A percentile compares a stretch with the other conserved stretches of the same genome.
Evolutionary conservation across 371 early-diverging fungal genomes (phyloP).

Genomic region (Apophysomyces trapeziformis): DNA sequence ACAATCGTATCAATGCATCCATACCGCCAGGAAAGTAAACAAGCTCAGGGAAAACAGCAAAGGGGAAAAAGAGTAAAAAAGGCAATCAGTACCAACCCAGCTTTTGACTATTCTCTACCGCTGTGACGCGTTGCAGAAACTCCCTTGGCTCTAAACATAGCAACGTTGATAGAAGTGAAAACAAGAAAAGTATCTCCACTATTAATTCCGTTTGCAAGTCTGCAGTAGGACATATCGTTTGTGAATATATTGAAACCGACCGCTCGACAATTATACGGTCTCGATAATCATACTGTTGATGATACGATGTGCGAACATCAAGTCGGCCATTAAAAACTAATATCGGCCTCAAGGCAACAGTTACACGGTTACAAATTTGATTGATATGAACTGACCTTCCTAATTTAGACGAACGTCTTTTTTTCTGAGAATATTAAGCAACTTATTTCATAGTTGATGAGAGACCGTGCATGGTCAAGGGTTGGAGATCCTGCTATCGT

Average conservation of each 20-base stretch:
- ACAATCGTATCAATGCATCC: not conserved
- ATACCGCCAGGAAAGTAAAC: not conserved
- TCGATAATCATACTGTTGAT: too few species aligned
- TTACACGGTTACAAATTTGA: too few species aligned
- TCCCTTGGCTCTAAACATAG: not conserved
- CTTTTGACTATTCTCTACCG: not conserved
- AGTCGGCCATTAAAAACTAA: too few species aligned
- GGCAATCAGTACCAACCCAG: not conserved
- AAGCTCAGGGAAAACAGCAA: not conserved
- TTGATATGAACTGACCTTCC: too few species aligned
- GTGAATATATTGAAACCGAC: too few species aligned
- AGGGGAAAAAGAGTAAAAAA: not conserved
- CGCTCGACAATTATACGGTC: too few species aligned
- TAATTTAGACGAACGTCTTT: too few species aligned
- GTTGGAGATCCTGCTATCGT: not conserved
- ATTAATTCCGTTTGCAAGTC: too few species aligned
- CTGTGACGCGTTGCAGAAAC: constrained; percentile 7
- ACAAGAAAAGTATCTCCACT: not conserved
- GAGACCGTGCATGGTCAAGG: not conserved
- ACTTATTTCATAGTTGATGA: not conserved
- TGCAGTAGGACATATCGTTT: too few species aligned
- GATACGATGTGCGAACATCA: too few species aligned
- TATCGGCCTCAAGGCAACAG: too few species aligned
- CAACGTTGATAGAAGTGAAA: not conserved
- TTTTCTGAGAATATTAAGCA: too few species aligned